Evolutionary conservation across 2,329 filamentous ascomycete genomes (phyloP).

Genomic region (Ophiostoma angusticollis): DNA sequence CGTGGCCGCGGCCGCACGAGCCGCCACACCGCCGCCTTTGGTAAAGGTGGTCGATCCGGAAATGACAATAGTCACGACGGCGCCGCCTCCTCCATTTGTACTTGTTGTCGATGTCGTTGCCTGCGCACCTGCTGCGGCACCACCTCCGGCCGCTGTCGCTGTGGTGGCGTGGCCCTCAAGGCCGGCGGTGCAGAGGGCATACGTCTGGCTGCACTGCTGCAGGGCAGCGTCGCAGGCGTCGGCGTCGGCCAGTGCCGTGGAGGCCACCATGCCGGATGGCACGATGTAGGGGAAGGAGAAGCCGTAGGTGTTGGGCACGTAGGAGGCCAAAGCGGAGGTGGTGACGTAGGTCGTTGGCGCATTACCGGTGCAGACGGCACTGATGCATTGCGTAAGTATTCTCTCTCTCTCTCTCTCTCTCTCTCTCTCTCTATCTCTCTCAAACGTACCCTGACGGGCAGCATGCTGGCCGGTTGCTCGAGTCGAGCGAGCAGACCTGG

Average conservation of each 20-base stretch:
- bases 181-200: constrained; percentile 37
- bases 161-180: constrained; percentile 28
- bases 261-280: constrained; percentile 1
- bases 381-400: constrained; percentile 15
- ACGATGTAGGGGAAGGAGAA: constrained; percentile 48
- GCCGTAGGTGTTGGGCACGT: constrained; percentile 43
- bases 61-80: constrained; percentile 1
- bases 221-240: constrained; percentile 40
- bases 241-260: constrained; percentile 36
- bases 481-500: constrained; percentile 37
- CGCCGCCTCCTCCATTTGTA: constrained; percentile 16
- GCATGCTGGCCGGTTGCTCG: constrained; percentile 36
- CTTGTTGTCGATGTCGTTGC: background rate
- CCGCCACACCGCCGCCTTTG: too few relatives aligned
- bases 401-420: too few relatives aligned
- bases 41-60: constrained; percentile 4
- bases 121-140: constrained; percentile 16
- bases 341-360: constrained; percentile 29
- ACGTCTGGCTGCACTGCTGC: constrained; percentile 39
- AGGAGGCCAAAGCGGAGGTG: constrained; percentile 30
- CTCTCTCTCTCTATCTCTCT: too few relatives aligned
- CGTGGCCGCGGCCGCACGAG: constrained; percentile 34
- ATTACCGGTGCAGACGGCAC: constrained; percentile 43
- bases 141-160: too few relatives aligned
- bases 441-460: constrained; percentile 40